phyloP scores from a whole-genome alignment of 768 basidiomycete species.

The Hypholoma fasciculare region DNA sequence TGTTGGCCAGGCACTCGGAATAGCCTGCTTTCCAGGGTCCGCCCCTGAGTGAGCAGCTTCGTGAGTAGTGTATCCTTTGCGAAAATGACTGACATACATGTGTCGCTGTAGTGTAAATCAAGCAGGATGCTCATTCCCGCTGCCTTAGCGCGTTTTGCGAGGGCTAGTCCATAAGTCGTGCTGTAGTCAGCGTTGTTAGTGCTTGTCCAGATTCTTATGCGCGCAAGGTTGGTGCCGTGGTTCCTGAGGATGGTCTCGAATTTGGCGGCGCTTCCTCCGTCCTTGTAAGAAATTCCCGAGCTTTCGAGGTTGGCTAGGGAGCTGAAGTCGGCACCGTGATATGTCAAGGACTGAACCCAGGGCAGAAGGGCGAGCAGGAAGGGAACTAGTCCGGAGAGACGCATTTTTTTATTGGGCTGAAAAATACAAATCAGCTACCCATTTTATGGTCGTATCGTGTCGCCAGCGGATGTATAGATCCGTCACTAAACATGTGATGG shows the following conservation, averaged over 20 bases:
- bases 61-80: neutral
- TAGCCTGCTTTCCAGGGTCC: constrained; percentile 61
- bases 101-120: constrained; percentile 66
- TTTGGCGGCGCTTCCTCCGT: constrained; percentile 26
- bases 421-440: neutral
- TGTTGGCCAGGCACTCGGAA: constrained; percentile 57
- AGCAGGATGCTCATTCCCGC: constrained; percentile 57
- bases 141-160: constrained; percentile 55
- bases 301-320: constrained; percentile 53
- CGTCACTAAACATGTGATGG: neutral
- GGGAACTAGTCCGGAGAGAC: constrained; percentile 14
- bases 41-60: constrained; percentile 43
- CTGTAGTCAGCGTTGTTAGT: constrained; percentile 51
- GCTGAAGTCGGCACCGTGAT: constrained; percentile 57
- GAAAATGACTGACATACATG: constrained; percentile 36
- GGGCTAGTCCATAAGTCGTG: constrained; percentile 47
- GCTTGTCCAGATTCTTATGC: constrained; percentile 65
- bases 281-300: constrained; percentile 44
- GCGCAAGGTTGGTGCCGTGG: constrained; percentile 57
- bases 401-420: constrained; percentile 17
- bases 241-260: constrained; percentile 55
- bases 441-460: neutral
- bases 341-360: constrained; percentile 38
- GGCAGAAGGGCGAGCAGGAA: constrained; percentile 17
- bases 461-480: neutral